phyloP scores from a whole-genome alignment of 164 flowering plant species.

The Aristolochia contorta region DNA sequence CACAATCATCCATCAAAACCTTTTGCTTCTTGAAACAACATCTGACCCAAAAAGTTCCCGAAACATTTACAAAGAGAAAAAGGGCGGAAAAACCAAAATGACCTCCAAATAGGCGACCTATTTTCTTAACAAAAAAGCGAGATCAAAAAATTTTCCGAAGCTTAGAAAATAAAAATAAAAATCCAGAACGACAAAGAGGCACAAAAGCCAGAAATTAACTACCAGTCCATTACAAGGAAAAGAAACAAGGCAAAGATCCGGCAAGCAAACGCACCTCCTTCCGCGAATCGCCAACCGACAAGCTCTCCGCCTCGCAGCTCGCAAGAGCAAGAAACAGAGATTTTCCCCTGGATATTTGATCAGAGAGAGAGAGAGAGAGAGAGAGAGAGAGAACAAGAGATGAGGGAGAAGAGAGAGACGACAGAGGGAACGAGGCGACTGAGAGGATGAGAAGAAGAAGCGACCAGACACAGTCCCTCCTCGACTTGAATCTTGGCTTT shows the following conservation, averaged over 20 bases:
- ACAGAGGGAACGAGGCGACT: background rate
- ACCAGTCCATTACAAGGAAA: background rate
- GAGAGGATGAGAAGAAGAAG: background rate
- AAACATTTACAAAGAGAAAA: background rate
- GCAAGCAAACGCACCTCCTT: no score
- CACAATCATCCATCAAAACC: background rate
- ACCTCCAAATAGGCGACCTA: background rate
- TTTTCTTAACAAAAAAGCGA: background rate
- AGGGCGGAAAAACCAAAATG: background rate
- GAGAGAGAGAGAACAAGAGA: background rate
- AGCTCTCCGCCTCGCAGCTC: background rate
- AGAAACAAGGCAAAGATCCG: no score
- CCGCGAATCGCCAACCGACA: background rate
- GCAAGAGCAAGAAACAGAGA: background rate
- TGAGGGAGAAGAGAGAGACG: slow-evolving; percentile 1
- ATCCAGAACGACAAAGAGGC: background rate
- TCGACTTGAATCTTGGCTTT: slow-evolving; percentile 2
- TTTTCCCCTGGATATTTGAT: no score
- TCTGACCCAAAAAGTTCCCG: background rate
- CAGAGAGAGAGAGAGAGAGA: slow-evolving; percentile 3
- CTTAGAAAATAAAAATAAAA: background rate
- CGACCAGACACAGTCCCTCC: background rate
- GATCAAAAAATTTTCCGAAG: background rate
- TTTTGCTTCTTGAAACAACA: background rate
- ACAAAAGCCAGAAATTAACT: background rate